Evolutionary conservation across 2,329 filamentous ascomycete species (phyloP).

Genomic region (Epicoccum nigrum): DNA sequence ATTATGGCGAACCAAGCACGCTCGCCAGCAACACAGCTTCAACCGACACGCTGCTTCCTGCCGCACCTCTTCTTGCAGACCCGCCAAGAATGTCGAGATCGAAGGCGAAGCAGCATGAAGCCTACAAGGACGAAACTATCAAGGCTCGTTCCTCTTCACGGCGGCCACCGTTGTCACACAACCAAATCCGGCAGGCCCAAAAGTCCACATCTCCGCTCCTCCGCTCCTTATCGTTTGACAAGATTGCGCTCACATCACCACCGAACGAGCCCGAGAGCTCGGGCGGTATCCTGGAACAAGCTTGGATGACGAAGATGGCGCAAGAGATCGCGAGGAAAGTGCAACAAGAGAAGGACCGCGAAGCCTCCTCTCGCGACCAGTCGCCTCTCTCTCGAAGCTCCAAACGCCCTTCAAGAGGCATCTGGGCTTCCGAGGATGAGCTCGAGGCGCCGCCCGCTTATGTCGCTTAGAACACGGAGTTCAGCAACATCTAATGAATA

Average conservation of each 20-base stretch:
- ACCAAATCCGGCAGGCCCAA: slow-evolving; percentile 38
- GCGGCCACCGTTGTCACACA: slow-evolving; percentile 39
- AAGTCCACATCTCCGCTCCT: slow-evolving; percentile 45
- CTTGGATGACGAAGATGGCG: slow-evolving; percentile 92
- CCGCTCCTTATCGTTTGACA: slow-evolving; percentile 36
- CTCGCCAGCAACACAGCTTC: slow-evolving; percentile 24
- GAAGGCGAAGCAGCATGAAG: slow-evolving; percentile 29
- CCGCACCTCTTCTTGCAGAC: slow-evolving; percentile 36
- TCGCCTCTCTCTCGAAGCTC: slow-evolving; percentile 16
- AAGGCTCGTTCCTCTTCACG: slow-evolving; percentile 23
- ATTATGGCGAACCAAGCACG: slow-evolving; percentile 34
- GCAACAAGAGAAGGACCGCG: slow-evolving; percentile 76
- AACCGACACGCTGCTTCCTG: slow-evolving; percentile 32
- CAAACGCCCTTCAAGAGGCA: slow-evolving; percentile 16
- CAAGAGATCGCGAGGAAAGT: slow-evolving; percentile 87
- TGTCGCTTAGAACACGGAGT: slow-evolving; percentile 31
- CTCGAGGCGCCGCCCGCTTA: slow-evolving; percentile 43
- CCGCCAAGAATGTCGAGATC: slow-evolving; percentile 31
- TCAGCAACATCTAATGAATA: slow-evolving; percentile 14
- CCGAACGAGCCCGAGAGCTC: slow-evolving; percentile 33
- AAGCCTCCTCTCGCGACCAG: slow-evolving; percentile 5
- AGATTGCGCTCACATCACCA: slow-evolving; percentile 27
- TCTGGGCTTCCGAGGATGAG: neutral
- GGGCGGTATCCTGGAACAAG: slow-evolving; percentile 72
- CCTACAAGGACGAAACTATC: slow-evolving; percentile 10